Conservation (phyloP, 768 basidiomycete species). For the Lentinus tigrinus region DNA sequence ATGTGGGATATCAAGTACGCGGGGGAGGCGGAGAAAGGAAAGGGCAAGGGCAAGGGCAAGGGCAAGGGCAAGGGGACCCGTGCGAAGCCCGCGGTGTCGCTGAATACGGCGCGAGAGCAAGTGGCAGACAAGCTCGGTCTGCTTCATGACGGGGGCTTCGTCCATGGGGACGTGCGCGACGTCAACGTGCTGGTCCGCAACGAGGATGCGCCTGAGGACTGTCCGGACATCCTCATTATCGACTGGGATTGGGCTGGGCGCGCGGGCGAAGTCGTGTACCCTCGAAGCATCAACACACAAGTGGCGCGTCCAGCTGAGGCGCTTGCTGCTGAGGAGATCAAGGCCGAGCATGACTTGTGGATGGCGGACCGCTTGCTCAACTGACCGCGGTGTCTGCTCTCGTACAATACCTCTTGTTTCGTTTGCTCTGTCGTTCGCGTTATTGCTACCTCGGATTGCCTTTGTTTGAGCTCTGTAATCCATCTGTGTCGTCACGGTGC, state of each 20-base stretch:
- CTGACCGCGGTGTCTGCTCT: too few species aligned
- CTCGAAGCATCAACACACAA: background rate
- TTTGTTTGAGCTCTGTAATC: too few species aligned
- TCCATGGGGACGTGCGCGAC: slow-evolving; percentile 3
- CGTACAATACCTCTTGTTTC: too few species aligned
- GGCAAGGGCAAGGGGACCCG: background rate
- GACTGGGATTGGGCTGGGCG: slow-evolving; percentile 5
- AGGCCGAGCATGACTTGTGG: background rate
- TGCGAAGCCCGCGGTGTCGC: background rate
- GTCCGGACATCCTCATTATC: background rate
- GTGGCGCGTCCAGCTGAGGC: background rate
- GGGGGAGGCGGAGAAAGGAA: background rate
- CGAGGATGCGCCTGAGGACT: background rate
- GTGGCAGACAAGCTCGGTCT: background rate
- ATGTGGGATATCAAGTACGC: background rate
- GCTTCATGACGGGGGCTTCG: background rate
- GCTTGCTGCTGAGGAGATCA: background rate
- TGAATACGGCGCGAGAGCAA: background rate
- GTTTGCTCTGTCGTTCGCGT: too few species aligned
- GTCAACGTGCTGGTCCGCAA: slow-evolving; percentile 1
- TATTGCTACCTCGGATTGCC: too few species aligned
- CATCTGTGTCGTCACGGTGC: too few species aligned
- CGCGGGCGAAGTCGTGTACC: background rate
- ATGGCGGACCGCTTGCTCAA: background rate
- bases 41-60: background rate